Evolutionary conservation across 73 alveolate species (phyloP), one percentile per base, ranked within the genome.

Genomic region (Paramecium sexaurelia): DNA sequence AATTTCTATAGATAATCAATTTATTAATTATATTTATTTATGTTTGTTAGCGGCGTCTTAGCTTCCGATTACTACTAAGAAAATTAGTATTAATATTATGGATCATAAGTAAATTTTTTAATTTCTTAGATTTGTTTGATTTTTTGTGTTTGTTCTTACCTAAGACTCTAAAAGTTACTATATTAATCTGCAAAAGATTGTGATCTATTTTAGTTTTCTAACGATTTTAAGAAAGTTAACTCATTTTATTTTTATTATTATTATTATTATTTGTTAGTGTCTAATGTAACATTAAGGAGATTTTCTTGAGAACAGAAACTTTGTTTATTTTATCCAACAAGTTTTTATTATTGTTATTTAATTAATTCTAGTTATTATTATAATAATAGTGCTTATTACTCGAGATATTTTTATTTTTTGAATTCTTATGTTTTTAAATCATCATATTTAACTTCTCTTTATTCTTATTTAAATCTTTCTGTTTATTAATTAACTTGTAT

Each of bases 341-440:
- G 67, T 24, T 73, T 73, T 73, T 27, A 36, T 35, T 41, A 78
- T 45, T 78, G 24, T 20, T 17, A 24, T 78, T 78, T 78, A 9
- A 78, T 78, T 7, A 19, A 41, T 45, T 78, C 90, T 11, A 78
- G 22, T 78, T 78, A 13, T 40, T 75, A 9, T 35, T 75, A 1
- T 10, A 75, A 55, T 39, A 17, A 13, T 75, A 19, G 17, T 19
- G 88, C 37, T 37, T 75, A 7, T 20, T 78, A 20, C 19, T 78
- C 90, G 26, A 78, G 71, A 29, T 29, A 45, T 78, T 78, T 8
- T 78, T 78, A 61, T 20, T 78, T 78, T 45, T 43, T 78, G 19
- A 78, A 78, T 78, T 78, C 90, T 78, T 78, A 37, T 13, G 17
- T 17, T 37, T 61, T 61, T 10, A 61, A 8, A 3, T 61, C 67